Base-by-base conservation (phyloP, 768 basidiomycete genomes). In the Myochromella boudieri region DNA sequence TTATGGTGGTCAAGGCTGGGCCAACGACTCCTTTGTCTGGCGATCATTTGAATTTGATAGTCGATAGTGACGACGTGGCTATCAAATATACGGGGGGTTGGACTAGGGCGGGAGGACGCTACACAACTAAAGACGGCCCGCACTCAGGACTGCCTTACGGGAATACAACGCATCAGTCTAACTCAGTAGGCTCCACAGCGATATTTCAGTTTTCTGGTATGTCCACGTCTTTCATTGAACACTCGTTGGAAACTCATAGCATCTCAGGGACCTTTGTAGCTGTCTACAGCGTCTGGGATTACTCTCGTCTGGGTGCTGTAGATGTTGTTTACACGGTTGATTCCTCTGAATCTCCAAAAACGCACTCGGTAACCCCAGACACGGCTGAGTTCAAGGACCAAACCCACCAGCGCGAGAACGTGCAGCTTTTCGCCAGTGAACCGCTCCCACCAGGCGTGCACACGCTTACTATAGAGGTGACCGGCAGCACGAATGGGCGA, bases 121-220 rank as follows among this genome's bases (percentile, higher is more conserved):
- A 58, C 36, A 47, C 55, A 3, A 34, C 34, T 1, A 26, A 44
- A 22, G 24, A 48, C 15, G 11, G 3, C 18, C 18, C 51, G 11
- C 60, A 62, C 0, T 51, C 22, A 24, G 17, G 15, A n/a, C 27
- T 54, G 47, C 55, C 63, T 2, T 58, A 59, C 33, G 55, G 60
- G 10, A 63, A 63, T 49, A 53, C 58, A 8, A 64, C 63, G 3
- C 63, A 60, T 32, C 56, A 58, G 28, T 50, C 59, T 1, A 49
- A 36, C 1, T 40, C 27, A n/a, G 31, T 44, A 12, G 66, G 61
- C 2, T 54, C 53, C 11, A 46, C 41, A 12, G 58, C 63, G 20
- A 60, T 60, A 20, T 63, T 63, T 28, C 44, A n/a, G 3, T 67
- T 67, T 48, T 59, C 44, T 44, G 66, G 66, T 66, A 49, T 14